Conservation (phyloP, 1,284 basidiomycete genomes). For the Ustilago hordei region DNA sequence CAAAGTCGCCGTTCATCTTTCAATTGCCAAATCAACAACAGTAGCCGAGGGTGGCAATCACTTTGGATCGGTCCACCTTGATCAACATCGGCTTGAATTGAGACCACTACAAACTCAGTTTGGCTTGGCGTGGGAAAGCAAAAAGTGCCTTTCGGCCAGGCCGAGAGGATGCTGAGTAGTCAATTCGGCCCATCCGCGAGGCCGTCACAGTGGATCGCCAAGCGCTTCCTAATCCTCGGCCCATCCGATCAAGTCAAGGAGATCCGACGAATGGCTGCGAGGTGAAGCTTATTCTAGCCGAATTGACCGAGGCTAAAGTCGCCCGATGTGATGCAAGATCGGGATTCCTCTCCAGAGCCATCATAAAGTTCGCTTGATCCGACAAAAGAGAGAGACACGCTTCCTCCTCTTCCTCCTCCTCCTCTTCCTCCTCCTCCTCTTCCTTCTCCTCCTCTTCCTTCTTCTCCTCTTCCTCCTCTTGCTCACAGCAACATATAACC, state of each 20-base stretch:
- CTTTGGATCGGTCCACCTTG: background rate
- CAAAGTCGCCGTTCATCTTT: background rate
- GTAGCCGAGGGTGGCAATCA: background rate
- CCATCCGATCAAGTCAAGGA: constrained; percentile 5
- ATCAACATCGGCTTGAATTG: too few relatives aligned
- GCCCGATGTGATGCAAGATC: too few relatives aligned
- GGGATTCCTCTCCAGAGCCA: too few relatives aligned
- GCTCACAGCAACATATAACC: background rate
- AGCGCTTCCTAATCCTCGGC: background rate
- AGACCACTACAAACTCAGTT: background rate
- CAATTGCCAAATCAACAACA: background rate
- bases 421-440: too few relatives aligned
- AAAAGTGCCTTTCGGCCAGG: background rate
- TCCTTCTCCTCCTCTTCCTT: too few relatives aligned
- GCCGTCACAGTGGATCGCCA: background rate
- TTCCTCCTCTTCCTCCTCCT: too few relatives aligned
- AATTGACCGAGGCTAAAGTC: too few relatives aligned
- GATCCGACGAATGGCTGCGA: too few relatives aligned
- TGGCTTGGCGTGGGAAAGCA: background rate
- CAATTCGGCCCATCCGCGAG: background rate
- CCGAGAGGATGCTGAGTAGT: background rate
- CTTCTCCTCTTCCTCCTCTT: too few relatives aligned
- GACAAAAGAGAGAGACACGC: too few relatives aligned
- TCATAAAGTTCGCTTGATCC: background rate
- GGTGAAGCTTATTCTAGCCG: too few relatives aligned